Base-by-base conservation (phyloP, 768 basidiomycete genomes). In the Russula griseocarnosa region DNA sequence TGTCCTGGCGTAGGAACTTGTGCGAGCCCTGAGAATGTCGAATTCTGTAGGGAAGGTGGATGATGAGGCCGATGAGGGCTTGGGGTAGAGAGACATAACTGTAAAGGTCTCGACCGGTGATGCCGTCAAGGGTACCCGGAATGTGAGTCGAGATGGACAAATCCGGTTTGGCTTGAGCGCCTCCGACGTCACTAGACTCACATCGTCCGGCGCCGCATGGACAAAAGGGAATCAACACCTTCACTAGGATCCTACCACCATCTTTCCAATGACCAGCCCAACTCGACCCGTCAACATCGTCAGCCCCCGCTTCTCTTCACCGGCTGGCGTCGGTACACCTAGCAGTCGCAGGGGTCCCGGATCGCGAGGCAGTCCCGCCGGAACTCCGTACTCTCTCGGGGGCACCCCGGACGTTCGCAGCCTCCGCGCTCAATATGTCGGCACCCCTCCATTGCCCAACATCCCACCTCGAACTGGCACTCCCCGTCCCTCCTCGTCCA, bases 21-120 rank as follows among this genome's bases (percentile, higher is more conserved):
- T 92, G 90, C 0, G 86, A 82, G 81, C 80, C 70, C 83, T 90
- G 38, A 92, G 76, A 63, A 92, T 86, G 66, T 92, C 89, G 52
- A 92, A 91, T 69, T 92, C 90, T 0, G 85, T 73, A 6, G 61
- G 3, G 55, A 40, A 54, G 8, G 55, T 13, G 1, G 60, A 49
- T 8, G 55, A 53, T n/a, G 56, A 44, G 42, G 55, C 44, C 18
- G 54, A 26, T 47, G 56, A 44, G 42, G 55, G 56, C 18, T 38
- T 52, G 20, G 50, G 46, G 10, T 55, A 56, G 47, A 58, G 63
- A 1, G 46, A 55, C 53, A 47, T 57, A n/a, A n/a, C n/a, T n/a
- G n/a, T 2, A 42, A 11, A 1, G 52, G 58, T 55, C 62, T 63
- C 51, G 62, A 63, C 60, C 53, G 7, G 5, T 5, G 9, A 53